Evolutionary conservation across 2,329 filamentous ascomycete species (phyloP).

Genomic region (Colletotrichum coccodes): DNA sequence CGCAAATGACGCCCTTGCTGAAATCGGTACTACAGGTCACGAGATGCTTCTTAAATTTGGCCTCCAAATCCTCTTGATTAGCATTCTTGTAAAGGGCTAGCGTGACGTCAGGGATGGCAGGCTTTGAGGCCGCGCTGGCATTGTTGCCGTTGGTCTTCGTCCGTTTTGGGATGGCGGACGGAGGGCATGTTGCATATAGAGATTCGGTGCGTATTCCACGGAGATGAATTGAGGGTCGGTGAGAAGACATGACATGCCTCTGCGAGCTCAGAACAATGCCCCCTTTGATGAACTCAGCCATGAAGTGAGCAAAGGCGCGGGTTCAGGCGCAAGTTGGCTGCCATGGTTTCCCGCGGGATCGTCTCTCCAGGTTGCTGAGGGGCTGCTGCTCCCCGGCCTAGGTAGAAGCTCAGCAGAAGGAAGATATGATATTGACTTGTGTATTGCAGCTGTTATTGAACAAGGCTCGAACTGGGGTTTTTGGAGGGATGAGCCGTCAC

Average conservation of each 20-base stretch:
- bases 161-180: background rate
- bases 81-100: slow-evolving; percentile 37
- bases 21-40: slow-evolving; percentile 40
- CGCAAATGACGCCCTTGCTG: slow-evolving; percentile 50
- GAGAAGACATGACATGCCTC: background rate
- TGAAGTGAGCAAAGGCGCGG: background rate
- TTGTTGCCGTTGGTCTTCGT: background rate
- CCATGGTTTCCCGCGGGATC: background rate
- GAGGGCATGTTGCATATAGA: background rate
- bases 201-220: background rate
- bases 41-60: slow-evolving; percentile 38
- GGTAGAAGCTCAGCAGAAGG: too few relatives aligned
- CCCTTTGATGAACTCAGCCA: background rate
- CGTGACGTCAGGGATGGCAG: background rate
- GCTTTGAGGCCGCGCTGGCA: background rate
- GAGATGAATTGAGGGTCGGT: background rate
- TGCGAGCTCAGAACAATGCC: background rate
- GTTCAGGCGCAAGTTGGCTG: too few relatives aligned
- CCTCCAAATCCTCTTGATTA: slow-evolving; percentile 34
- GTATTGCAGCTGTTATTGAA: background rate
- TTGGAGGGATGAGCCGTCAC: too few relatives aligned
- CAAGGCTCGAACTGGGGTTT: too few relatives aligned
- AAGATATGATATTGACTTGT: too few relatives aligned
- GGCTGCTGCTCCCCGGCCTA: background rate
- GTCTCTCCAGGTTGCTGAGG: background rate